phyloP scores from a whole-genome alignment of 1,139 yeast species.

The Pichia sp. region DNA sequence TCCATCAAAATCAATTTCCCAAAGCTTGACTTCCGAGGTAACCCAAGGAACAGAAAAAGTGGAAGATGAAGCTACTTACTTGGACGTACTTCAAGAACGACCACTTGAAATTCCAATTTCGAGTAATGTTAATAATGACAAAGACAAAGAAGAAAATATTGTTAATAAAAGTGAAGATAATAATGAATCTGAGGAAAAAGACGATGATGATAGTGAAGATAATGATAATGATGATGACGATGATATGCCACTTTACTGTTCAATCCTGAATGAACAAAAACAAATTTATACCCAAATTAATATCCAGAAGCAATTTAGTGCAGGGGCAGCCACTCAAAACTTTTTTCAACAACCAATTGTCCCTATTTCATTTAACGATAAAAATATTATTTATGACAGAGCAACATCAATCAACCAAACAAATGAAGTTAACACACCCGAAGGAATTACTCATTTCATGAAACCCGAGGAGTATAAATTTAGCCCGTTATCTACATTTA shows the following conservation, averaged over 20 bases:
- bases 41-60: too few relatives aligned
- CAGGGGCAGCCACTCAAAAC: too few relatives aligned
- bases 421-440: background rate
- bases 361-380: background rate
- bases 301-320: background rate
- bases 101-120: too few relatives aligned
- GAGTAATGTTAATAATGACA: too few relatives aligned
- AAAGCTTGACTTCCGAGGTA: too few relatives aligned
- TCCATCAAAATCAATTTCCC: too few relatives aligned
- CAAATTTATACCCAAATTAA: background rate
- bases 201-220: background rate
- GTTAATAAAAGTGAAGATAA: background rate
- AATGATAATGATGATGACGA: slow-evolving; percentile 2
- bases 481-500: too few relatives aligned
- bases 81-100: too few relatives aligned
- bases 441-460: too few relatives aligned
- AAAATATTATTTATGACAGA: background rate
- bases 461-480: too few relatives aligned
- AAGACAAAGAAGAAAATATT: too few relatives aligned
- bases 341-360: background rate
- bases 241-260: slow-evolving; percentile 9
- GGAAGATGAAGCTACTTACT: too few relatives aligned
- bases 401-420: background rate
- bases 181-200: background rate
- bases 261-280: background rate